Base-by-base conservation (phyloP, 345 rosid genomes). In the Ceriops decandra region DNA sequence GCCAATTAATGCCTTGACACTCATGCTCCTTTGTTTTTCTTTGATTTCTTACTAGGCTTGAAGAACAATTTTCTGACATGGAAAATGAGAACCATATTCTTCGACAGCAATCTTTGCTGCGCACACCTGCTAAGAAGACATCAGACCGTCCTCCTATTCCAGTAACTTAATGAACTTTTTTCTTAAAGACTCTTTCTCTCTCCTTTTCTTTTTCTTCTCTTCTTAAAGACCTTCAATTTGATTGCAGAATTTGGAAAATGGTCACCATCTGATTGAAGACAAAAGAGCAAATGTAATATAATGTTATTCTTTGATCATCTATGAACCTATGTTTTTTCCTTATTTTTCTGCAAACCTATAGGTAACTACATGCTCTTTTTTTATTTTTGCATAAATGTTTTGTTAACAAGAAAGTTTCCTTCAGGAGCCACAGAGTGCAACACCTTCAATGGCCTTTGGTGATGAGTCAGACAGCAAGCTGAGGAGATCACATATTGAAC, bases 61-160 rank as follows among this genome's bases (percentile, higher is more conserved):
- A 87, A 78, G 99, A 88, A 81, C 88, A 90, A 71, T 83, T 87
- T 71, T 82, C 84, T 60, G 93, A 85, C 72, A 82, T 92, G 82
- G 98, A 90, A 85, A 78, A 84, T 74, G 99, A 92, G 80, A 90
- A 88, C 72, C 88, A 87, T 72, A 71, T 91, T 74, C 88, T 95
- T 81, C 84, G 87, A 79, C 96, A 95, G 77, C 93, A 88, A 75
- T 66, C 88, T 5, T 75, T 86, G 70, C 65, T 81, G 60, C 84
- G 60, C 67, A 74, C 93, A 30, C 85, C 93, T 69, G 80, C 51
- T 15, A 81, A 75, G 78, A 81, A 77, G 76, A 74, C 71, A 70
- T 68, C 88, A 17, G 96, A 88, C 35, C 84, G 79, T 68, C 88
- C 86, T 30, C 89, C 87, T 19, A 56, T 82, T 73, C 74, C 85